These are phyloP conservation scores for Calonectria crousiana DNA, from an alignment of 2,329 filamentous ascomycete genomes.

Conservation along the genomic window DNA sequence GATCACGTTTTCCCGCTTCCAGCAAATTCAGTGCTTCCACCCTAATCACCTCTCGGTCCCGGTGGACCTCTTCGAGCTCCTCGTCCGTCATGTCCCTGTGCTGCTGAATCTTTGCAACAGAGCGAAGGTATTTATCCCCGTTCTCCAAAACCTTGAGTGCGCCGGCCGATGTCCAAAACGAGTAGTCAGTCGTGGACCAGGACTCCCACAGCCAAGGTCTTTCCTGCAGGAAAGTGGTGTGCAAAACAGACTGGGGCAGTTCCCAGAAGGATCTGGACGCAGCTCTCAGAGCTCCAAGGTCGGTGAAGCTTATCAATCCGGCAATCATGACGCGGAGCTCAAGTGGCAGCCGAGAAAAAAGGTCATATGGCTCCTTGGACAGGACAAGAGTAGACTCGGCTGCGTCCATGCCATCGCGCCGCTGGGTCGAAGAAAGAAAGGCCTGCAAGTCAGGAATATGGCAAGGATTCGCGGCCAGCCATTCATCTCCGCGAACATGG, in stretches of 20 bases:
- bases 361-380: background rate
- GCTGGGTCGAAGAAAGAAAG: slow-evolving; percentile 13
- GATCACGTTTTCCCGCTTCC: no score
- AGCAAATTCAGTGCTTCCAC: background rate
- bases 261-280: background rate
- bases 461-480: slow-evolving; percentile 38
- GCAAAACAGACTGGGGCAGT: background rate
- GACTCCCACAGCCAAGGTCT: background rate
- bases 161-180: background rate
- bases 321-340: background rate
- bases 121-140: background rate
- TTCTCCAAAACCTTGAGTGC: background rate
- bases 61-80: background rate
- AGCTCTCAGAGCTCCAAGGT: background rate
- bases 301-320: background rate
- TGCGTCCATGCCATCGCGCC: background rate
- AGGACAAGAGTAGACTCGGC: background rate
- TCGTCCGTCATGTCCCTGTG: background rate
- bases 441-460: slow-evolving; percentile 22
- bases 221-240: background rate
- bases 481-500: slow-evolving; percentile 29
- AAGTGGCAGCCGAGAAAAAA: background rate
- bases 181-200: background rate
- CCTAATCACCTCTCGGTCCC: background rate
- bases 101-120: background rate